Evolutionary conservation across 2,329 filamentous ascomycete genomes (phyloP), one percentile per base, ranked within the genome.

Genomic region (Cladosporium phlei): DNA sequence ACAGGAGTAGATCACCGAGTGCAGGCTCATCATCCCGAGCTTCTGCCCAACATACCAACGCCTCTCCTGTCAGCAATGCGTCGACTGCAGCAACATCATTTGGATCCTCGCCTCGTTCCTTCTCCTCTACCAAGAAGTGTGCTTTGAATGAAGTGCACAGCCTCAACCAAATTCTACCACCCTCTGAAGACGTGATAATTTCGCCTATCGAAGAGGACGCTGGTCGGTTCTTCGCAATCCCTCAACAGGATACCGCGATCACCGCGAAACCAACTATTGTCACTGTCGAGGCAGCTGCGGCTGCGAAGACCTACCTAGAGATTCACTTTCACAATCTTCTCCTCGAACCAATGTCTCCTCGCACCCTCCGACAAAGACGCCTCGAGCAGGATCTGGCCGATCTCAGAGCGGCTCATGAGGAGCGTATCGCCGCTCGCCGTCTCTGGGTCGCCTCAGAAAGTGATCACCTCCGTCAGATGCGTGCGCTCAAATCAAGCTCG

Each of bases 271-370:
- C 69, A n/a, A 70, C 70, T 2, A 52, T 74, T 17, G 52, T 62
- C 9, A 95, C 89, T 0, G 83, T 88, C 0, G 91, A 97, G 67
- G 81, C 78, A 50, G 79, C 83, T 2, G 82, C 88, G 0, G 84
- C 87, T 0, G 85, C 88, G 33, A 96, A 95, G 64, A 80, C 94
- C 16, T 94, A 82, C 57, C 76, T 97, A 8, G 93, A 97, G 65
- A 88, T 82, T 0, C 80, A 90, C 58, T 96, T 86, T 69, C 84
- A 90, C 56, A 72, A 80, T n/a, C 64, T 88, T 6, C 71, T 88
- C 2, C 68, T 70, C 4, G 72, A 71, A 20, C 46, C 61, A 2
- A 69, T 70, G 2, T 78, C 76, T 3, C 73, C 81, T 45, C 79
- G 86, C 0, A 76, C 77, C 1, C 61, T 82, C 45, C 79, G 87